Conservation (phyloP, 1,284 basidiomycete genomes). For the Calocybe gambosa region DNA sequence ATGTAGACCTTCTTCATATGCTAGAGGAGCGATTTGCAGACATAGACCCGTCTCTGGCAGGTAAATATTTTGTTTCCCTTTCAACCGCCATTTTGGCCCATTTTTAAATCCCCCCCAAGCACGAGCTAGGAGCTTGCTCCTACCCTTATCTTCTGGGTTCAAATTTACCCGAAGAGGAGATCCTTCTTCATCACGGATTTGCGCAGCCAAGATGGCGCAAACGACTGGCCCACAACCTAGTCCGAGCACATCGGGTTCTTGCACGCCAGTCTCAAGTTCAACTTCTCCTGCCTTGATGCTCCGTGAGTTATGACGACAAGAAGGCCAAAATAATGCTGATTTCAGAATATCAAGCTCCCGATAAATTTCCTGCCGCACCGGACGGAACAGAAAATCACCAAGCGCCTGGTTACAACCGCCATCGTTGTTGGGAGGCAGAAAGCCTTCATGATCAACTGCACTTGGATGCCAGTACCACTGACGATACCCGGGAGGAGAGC, state of each 20-base stretch:
- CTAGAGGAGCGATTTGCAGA: slow-evolving; percentile 18
- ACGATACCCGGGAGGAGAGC: slow-evolving; percentile 10
- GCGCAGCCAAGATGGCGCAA: background rate
- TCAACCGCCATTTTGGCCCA: background rate
- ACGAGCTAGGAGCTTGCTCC: slow-evolving; percentile 14
- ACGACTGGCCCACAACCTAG: background rate
- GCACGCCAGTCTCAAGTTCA: background rate
- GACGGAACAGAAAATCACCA: background rate
- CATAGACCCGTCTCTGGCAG: slow-evolving; percentile 20
- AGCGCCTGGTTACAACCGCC: background rate
- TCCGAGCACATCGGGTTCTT: background rate
- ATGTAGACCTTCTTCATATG: slow-evolving; percentile 21
- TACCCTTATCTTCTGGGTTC: slow-evolving; percentile 16
- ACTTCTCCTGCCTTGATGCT: slow-evolving; percentile 14
- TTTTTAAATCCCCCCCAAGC: slow-evolving; percentile 7
- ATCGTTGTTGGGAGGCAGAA: slow-evolving; percentile 1
- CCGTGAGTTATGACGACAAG: slow-evolving; percentile 17
- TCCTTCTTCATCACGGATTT: slow-evolving; percentile 1
- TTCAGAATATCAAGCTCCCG: slow-evolving; percentile 19
- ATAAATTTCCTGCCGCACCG: slow-evolving; percentile 13
- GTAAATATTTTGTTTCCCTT: slow-evolving; percentile 11
- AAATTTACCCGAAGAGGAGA: slow-evolving; percentile 6
- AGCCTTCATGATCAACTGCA: slow-evolving; percentile 10
- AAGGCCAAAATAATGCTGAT: slow-evolving; percentile 5
- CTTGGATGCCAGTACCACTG: slow-evolving; percentile 4